A percentile compares a stretch with the other conserved stretches of the same genome.
phyloP scores from a whole-genome alignment of 2,329 filamentous ascomycete species.

The Alternaria rosae region DNA sequence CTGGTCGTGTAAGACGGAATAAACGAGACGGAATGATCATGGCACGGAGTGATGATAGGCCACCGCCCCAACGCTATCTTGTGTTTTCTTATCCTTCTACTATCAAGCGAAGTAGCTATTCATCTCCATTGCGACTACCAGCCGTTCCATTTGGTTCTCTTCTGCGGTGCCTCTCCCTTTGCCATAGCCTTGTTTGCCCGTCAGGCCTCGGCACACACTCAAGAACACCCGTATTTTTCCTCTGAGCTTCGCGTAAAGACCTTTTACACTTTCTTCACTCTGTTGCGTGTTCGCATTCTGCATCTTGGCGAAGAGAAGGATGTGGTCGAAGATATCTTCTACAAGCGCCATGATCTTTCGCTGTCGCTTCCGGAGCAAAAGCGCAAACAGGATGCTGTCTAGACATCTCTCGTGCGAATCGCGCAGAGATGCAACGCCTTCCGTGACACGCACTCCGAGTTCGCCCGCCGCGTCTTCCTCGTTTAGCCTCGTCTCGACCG shows the following conservation, averaged over 20 bases:
- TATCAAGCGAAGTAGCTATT: conserved; percentile 65
- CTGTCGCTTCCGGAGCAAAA: conserved; percentile 79
- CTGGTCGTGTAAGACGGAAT: not conserved
- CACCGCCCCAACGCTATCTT: too few species aligned
- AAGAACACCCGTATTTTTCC: conserved; percentile 79
- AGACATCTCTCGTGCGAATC: conserved; percentile 76
- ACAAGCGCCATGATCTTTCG: conserved; percentile 74
- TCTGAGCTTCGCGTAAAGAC: conserved; percentile 70
- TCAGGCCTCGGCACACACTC: conserved; percentile 72
- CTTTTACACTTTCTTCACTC: conserved; percentile 42
- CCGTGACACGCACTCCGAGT: conserved; percentile 55
- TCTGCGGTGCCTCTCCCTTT: conserved; percentile 50
- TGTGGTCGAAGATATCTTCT: conserved; percentile 75
- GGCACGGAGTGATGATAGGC: not conserved
- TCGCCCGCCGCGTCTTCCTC: conserved; percentile 53
- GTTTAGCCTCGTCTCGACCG: conserved; percentile 66
- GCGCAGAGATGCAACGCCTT: conserved; percentile 72
- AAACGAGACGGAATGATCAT: not conserved
- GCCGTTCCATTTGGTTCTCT: conserved; percentile 70
- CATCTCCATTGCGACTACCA: conserved; percentile 76
- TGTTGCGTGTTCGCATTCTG: conserved; percentile 32
- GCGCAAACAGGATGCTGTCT: conserved; percentile 75
- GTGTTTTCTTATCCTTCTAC: too few species aligned
- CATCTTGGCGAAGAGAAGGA: conserved; percentile 69
- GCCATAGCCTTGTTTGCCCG: conserved; percentile 64